Percentiles rank a stretch among this genome's conserved stretches.
Evolutionary conservation across 169 alveolate genomes (phyloP).

Genomic region (Eimeria praecox): DNA sequence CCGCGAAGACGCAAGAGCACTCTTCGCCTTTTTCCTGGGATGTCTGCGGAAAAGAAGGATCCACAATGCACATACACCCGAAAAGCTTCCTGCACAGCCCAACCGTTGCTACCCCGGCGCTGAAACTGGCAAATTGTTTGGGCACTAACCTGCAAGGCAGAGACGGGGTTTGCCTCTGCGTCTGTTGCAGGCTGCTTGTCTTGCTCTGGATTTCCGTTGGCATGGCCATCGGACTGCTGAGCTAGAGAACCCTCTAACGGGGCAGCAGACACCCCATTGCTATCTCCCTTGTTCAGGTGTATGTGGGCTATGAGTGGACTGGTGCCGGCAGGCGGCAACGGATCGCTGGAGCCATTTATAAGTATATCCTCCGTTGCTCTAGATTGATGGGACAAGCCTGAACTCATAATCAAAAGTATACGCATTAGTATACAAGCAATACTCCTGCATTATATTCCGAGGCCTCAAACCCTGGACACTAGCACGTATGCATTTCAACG

Average conservation of each 20-base stretch:
- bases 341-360: neutral
- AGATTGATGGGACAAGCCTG: constrained; percentile 15
- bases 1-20: constrained; percentile 55
- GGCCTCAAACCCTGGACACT: neutral
- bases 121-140: neutral
- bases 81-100: too few relatives aligned
- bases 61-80: neutral
- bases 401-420: neutral
- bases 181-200: too few relatives aligned
- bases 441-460: neutral
- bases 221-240: neutral
- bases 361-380: constrained; percentile 16
- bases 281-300: neutral
- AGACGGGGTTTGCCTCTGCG: neutral
- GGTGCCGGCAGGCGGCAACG: neutral
- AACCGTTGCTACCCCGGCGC: neutral
- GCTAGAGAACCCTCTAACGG: neutral
- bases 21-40: constrained; percentile 3
- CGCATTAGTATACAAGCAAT: neutral
- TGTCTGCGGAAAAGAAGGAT: neutral
- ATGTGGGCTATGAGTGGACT: constrained; percentile 31
- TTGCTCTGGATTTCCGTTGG: neutral
- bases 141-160: constrained; percentile 57
- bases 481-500: neutral
- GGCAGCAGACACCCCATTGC: neutral